These are phyloP conservation scores for Globisporangium irregulare DNA, from an alignment of 352 stramenopile species.

Conservation along the genomic window DNA sequence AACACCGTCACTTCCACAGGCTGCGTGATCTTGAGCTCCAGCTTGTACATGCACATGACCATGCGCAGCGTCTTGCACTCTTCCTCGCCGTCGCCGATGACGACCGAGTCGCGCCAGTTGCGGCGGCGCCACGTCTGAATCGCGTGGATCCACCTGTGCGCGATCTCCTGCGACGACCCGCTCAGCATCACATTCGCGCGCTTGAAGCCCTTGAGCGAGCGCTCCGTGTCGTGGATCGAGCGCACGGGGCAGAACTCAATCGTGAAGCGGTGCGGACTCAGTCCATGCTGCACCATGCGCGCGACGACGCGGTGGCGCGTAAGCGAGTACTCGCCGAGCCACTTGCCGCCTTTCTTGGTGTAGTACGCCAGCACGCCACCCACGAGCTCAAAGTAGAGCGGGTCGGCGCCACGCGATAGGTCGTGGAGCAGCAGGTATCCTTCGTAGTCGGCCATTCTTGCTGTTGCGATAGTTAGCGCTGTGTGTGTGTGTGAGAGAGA, in stretches of 20 bases:
- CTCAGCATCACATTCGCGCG: constrained; percentile 53
- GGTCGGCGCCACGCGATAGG: constrained; percentile 32
- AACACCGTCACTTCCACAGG: constrained; percentile 44
- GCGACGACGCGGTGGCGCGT: constrained; percentile 66
- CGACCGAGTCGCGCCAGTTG: constrained; percentile 70
- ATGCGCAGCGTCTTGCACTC: constrained; percentile 61
- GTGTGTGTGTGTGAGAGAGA: too few species aligned
- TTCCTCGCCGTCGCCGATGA: constrained; percentile 62
- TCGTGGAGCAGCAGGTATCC: constrained; percentile 76
- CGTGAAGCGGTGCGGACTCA: constrained; percentile 64
- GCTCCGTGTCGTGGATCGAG: constrained; percentile 73
- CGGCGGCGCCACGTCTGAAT: constrained; percentile 72
- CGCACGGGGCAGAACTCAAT: constrained; percentile 71
- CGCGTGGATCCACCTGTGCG: constrained; percentile 59
- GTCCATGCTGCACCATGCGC: constrained; percentile 34
- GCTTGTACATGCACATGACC: constrained; percentile 63
- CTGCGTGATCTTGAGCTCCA: constrained; percentile 57
- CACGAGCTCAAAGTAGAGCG: constrained; percentile 77
- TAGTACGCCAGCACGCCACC: constrained; percentile 73
- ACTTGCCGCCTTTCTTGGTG: constrained; percentile 65
- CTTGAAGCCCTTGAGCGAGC: constrained; percentile 62
- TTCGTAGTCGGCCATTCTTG: constrained; percentile 76
- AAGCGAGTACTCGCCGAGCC: constrained; percentile 67
- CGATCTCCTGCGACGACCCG: constrained; percentile 44
- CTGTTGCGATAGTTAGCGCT: background rate